Conservation (phyloP, 1,139 yeast genomes). For the Taiozyma sp. region DNA sequence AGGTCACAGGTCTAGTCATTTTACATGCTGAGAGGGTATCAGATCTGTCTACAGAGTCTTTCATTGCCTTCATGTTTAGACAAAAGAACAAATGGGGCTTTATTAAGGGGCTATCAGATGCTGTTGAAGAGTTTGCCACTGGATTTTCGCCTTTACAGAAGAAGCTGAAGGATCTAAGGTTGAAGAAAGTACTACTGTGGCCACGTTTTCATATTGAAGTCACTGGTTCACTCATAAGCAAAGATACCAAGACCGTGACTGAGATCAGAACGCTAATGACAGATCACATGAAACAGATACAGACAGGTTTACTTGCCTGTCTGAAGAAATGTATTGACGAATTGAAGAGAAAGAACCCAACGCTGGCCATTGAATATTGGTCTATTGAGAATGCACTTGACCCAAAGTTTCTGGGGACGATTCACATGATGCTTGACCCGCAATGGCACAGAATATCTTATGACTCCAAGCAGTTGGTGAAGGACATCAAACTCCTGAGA, state of each 20-base stretch:
- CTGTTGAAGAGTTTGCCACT: constrained; percentile 64
- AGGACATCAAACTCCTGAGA: constrained; percentile 62
- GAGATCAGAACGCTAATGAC: constrained; percentile 76
- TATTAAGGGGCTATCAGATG: constrained; percentile 82
- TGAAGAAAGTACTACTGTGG: constrained; percentile 73
- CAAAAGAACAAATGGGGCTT: constrained; percentile 81
- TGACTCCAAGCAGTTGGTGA: constrained; percentile 72
- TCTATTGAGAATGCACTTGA: constrained; percentile 70
- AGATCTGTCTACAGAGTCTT: constrained; percentile 79
- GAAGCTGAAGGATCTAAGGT: constrained; percentile 55
- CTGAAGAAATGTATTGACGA: constrained; percentile 77
- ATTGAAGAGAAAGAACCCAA: constrained; percentile 65
- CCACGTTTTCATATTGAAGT: constrained; percentile 91
- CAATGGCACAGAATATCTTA: constrained; percentile 84
- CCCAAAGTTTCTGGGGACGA: constrained; percentile 52
- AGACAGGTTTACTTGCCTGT: constrained; percentile 72
- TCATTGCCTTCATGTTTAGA: constrained; percentile 68
- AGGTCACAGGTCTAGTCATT: constrained; percentile 76
- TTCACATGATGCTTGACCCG: constrained; percentile 63
- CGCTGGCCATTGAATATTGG: constrained; percentile 72
- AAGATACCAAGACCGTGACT: constrained; percentile 47
- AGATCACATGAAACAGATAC: constrained; percentile 73
- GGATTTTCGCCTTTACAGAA: constrained; percentile 77
- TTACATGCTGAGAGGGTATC: constrained; percentile 72
- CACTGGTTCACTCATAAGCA: constrained; percentile 52